Conservation (phyloP, 495 filamentous ascomycete genomes). For the Neurospora discreta region DNA sequence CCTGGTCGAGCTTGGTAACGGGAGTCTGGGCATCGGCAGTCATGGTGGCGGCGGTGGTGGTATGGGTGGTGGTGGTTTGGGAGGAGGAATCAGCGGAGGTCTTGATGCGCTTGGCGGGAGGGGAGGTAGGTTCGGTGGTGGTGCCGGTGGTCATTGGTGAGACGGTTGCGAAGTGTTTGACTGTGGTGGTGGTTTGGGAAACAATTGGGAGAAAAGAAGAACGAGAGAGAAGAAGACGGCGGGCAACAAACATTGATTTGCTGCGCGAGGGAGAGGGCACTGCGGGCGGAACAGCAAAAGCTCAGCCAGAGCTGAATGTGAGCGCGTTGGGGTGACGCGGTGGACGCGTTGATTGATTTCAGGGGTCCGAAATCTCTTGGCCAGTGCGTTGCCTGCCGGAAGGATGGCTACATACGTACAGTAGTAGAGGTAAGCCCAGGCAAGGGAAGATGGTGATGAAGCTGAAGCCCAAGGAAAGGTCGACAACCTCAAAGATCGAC, state of each 20-base stretch:
- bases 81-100: slow-evolving; percentile 13
- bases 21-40: slow-evolving; percentile 20
- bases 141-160: slow-evolving; percentile 40
- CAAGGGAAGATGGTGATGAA: background rate
- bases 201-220: background rate
- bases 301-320: background rate
- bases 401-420: too few species aligned
- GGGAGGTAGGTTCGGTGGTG: slow-evolving; percentile 30
- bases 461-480: too few species aligned
- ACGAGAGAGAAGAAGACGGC: background rate
- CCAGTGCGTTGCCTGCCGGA: background rate
- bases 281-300: background rate
- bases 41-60: slow-evolving; percentile 5
- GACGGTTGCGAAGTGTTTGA: slow-evolving; percentile 12
- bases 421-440: background rate
- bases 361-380: background rate
- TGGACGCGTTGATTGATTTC: background rate
- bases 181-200: background rate
- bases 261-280: background rate
- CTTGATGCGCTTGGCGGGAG: slow-evolving; percentile 39
- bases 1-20: slow-evolving; percentile 18
- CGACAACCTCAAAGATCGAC: too few species aligned
- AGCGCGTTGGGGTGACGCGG: background rate
- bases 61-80: slow-evolving; percentile 4
- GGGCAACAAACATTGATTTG: background rate